Evolutionary conservation across 208 protist genomes (phyloP), one percentile per base, ranked within the genome.

Genomic region (Acanthamoeba sp.): DNA sequence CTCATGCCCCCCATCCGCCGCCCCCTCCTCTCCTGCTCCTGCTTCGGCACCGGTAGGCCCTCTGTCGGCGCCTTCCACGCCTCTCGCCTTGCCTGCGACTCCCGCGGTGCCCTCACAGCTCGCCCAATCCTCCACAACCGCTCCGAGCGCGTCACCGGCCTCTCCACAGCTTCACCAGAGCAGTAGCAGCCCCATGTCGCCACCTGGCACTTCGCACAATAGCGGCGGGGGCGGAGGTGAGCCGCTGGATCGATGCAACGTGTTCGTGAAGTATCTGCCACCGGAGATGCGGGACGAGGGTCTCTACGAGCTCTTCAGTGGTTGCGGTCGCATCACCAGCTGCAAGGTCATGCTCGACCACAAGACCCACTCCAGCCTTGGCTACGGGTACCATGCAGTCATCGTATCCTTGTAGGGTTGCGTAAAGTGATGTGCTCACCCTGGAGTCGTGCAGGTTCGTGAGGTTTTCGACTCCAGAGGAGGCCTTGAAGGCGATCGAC

Each of bases 191-290:
- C 6, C 6, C 69, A 78, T 71, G 27, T 34, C 62, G 20, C 27
- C 6, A 22, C 62, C 62, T 27, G 14, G n/a, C n/a, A n/a, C n/a
- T n/a, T n/a, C n/a, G n/a, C n/a, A n/a, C n/a, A n/a, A n/a, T n/a
- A n/a, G n/a, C n/a, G n/a, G n/a, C n/a, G n/a, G n/a, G n/a, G n/a
- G n/a, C n/a, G n/a, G n/a, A n/a, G n/a, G n/a, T n/a, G n/a, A 71
- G 29, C 62, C 62, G 6, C 62, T 94, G 4, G 91, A 94, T 29
- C 57, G 45, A 5, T 88, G 80, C 84, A 95, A 95, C 62, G 84
- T 95, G 24, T 95, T 95, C 50, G 94, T 95, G 12, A 95, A 95
- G 80, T 95, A 93, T 57, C 88, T 95, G n/a, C 94, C 94, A 29
- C 27, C 45, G 24, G 66, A 92, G n/a, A 16, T 95, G 29, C 4